Conservation (phyloP, 2,329 filamentous ascomycete genomes). For the Neopestalotiopsis sp. region DNA sequence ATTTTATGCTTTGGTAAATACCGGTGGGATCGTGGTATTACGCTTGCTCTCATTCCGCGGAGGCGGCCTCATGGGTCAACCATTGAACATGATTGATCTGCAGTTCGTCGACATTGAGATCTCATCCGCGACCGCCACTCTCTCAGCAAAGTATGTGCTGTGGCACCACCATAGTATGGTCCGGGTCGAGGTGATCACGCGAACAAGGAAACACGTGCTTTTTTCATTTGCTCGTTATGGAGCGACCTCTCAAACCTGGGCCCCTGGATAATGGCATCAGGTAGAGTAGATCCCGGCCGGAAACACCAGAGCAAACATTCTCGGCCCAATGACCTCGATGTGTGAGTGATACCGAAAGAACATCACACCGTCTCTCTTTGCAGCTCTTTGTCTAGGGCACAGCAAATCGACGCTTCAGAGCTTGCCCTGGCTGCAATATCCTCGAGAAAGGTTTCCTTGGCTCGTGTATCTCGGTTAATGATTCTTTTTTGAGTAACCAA, state of each 20-base stretch:
- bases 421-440: not conserved
- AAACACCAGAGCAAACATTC: not conserved
- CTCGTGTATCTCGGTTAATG: not conserved
- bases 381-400: not conserved
- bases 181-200: not conserved
- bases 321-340: not conserved
- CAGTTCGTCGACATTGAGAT: not conserved
- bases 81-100: not conserved
- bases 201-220: not conserved
- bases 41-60: not conserved
- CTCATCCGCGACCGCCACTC: not conserved
- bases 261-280: not conserved
- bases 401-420: not conserved
- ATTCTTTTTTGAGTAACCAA: not conserved
- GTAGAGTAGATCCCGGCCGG: not conserved
- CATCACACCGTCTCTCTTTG: not conserved
- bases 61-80: not conserved
- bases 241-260: not conserved
- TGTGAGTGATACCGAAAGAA: not conserved
- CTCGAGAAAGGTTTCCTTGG: not conserved
- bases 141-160: not conserved
- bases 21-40: not conserved
- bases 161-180: not conserved
- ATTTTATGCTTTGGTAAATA: not conserved
- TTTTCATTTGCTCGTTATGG: not conserved